Conservation (phyloP, 306 rosid genomes). For the Acacia melanoxylon region DNA sequence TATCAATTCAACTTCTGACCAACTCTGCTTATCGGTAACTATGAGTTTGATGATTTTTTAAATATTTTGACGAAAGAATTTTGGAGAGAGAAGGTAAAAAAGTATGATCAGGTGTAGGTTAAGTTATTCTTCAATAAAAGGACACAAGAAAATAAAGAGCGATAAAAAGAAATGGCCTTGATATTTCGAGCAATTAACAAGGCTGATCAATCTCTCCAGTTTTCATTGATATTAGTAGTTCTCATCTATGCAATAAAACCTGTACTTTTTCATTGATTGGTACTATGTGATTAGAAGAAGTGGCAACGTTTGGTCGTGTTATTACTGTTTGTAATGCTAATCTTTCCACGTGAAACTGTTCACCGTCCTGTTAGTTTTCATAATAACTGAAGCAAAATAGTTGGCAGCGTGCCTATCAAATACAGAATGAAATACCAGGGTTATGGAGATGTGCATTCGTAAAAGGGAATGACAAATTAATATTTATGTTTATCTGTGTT, state of each 20-base stretch:
- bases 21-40: slow-evolving; percentile 13
- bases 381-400: neutral
- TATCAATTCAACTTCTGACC: slow-evolving; percentile 1
- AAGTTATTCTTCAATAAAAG: neutral
- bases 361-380: neutral
- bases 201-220: neutral
- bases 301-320: neutral
- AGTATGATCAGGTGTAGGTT: neutral
- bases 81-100: neutral
- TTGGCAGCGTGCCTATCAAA: neutral
- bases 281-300: neutral
- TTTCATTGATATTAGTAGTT: neutral
- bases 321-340: neutral
- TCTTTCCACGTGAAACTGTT: neutral
- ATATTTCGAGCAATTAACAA: neutral
- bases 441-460: neutral
- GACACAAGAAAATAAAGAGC: neutral
- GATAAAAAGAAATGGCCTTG: neutral
- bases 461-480: neutral
- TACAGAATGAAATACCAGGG: neutral
- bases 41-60: neutral
- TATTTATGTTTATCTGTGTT: neutral
- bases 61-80: neutral
- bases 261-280: neutral
- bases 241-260: neutral